These are phyloP conservation scores for Serendipita sp. DNA, from an alignment of 1,284 basidiomycete genomes.

Conservation along the genomic window DNA sequence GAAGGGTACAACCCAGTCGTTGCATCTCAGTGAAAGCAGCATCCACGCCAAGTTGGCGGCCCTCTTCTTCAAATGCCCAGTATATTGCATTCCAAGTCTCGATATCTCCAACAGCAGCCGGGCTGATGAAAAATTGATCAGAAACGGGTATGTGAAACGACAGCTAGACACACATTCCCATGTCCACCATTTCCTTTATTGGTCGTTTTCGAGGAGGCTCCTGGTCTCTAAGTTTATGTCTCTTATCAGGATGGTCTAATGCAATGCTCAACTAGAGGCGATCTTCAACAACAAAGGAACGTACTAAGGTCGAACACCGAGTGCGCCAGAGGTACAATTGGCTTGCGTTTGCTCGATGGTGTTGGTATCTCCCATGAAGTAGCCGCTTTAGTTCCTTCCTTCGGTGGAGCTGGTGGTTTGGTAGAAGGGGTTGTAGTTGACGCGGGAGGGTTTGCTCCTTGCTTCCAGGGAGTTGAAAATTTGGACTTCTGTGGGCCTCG, in stretches of 20 bases:
- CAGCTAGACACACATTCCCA: background rate
- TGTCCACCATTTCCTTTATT: background rate
- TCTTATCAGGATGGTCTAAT: background rate
- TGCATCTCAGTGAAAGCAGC: constrained; percentile 40
- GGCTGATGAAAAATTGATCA: constrained; percentile 7
- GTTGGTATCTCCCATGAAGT: constrained; percentile 13
- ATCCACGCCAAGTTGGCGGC: constrained; percentile 29
- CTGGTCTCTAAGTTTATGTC: background rate
- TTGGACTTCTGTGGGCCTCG: constrained; percentile 24
- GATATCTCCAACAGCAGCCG: constrained; percentile 12
- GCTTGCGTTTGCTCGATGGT: too few species aligned
- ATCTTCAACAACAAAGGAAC: background rate
- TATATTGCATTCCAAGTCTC: constrained; percentile 9
- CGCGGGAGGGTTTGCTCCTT: constrained; percentile 40
- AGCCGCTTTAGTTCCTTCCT: constrained; percentile 12
- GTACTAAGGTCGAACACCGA: constrained; percentile 2
- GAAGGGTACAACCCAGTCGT: constrained; percentile 41
- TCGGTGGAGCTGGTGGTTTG: background rate
- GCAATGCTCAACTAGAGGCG: background rate
- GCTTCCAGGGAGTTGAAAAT: constrained; percentile 62
- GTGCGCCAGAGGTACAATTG: background rate
- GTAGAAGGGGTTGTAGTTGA: constrained; percentile 27
- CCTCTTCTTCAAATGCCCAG: constrained; percentile 9
- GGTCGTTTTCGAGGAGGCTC: constrained; percentile 4
- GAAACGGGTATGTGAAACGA: background rate